A percentile compares a stretch with the other conserved stretches of the same genome.
Evolutionary conservation across 1,284 basidiomycete genomes (phyloP).

Genomic region (Amylostereum areolatum): DNA sequence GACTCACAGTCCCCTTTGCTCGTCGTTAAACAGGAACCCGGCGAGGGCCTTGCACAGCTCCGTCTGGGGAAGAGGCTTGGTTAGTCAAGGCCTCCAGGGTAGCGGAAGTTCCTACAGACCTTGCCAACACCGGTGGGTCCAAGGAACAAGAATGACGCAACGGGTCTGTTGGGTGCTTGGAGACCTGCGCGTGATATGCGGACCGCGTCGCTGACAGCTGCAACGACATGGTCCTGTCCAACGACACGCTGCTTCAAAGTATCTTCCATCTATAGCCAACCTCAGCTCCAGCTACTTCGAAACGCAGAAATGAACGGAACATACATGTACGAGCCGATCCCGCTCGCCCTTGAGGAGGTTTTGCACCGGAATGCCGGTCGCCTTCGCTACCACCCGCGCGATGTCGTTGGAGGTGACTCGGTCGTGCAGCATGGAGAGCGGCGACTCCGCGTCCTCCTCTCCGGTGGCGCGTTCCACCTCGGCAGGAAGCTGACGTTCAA

Average conservation of each 20-base stretch:
- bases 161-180: constrained; percentile 80
- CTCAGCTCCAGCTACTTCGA: too few species aligned
- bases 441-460: constrained; percentile 38
- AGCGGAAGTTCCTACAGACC: constrained; percentile 25
- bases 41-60: constrained; percentile 87
- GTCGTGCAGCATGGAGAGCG: constrained; percentile 72
- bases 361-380: constrained; percentile 89
- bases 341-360: constrained; percentile 86
- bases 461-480: constrained; percentile 42
- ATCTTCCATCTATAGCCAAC: constrained; percentile 71
- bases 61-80: constrained; percentile 42
- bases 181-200: constrained; percentile 88
- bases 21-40: constrained; percentile 83
- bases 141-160: constrained; percentile 89
- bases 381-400: constrained; percentile 81
- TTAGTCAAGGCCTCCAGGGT: background rate
- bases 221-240: constrained; percentile 83
- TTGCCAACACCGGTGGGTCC: constrained; percentile 87
- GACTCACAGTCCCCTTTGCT: constrained; percentile 73
- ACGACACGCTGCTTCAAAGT: constrained; percentile 71
- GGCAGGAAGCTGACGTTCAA: constrained; percentile 70
- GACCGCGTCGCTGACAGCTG: constrained; percentile 81
- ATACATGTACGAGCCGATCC: constrained; percentile 84
- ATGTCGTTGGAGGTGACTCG: constrained; percentile 88
- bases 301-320: constrained; percentile 20